Evolutionary conservation across 345 rosid species (phyloP), one percentile per base, ranked within the genome.

Genomic region (Sonneratia alba): DNA sequence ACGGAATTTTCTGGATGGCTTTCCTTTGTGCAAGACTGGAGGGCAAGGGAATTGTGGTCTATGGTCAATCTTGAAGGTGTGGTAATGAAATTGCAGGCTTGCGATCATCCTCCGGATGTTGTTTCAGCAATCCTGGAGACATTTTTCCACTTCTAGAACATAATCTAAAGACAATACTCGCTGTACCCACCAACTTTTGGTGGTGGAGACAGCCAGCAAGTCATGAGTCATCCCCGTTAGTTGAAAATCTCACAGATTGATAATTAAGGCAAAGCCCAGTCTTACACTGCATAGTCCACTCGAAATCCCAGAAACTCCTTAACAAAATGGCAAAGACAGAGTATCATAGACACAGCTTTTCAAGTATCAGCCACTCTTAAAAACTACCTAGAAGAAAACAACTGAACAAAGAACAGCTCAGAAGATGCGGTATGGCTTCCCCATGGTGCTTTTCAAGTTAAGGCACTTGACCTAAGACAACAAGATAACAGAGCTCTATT

Each of bases 361-460:
- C 68, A 37, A 42, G 71, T 10, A 56, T 18, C 34, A 37, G 37
- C 45, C 32, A 27, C 59, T 47, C 14, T 9, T 18, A 1, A 22
- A 62, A 42, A 62, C 36, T 27, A 16, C 19, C 66, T 62, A 27
- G 19, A 34, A 11, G 66, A 62, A 7, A 15, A 11, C 2, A 13
- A 13, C 32, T 14, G 27, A 62, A 40, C 16, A 40, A 36, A 66
- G 7, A 56, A 67, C 18, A 67, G 63, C 83, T 83, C 53, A 89
- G 78, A 89, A 89, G 68, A 89, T 43, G 34, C 94, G 79, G 80
- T 85, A 82, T 7, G 92, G 85, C 48, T 87, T 82, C 12, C 95
- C 87, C 95, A 89, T 89, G 59, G 92, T 80, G 55, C 92, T 86
- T 86, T 89, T 89, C 89, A 89, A 68, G 82, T 87, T 81, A 64